These are phyloP conservation scores for Medicago truncatula DNA, from an alignment of 306 rosid species.

Conservation along the genomic window MtrunA17r5.0-ANR NC_053043.1:50488501-50489000, in stretches of 20 bases:
- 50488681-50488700: not conserved
- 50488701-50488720: not conserved
- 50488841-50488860: conserved; percentile 70
- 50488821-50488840: conserved; percentile 85
- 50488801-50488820: conserved; percentile 89
- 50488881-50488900: not conserved
- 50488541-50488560: too few relatives aligned
- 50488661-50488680: not conserved
- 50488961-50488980: conserved; percentile 76
- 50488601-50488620: not conserved
- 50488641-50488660: not conserved
- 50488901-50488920: not conserved
- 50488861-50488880: not conserved
- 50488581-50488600: not conserved
- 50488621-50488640: not conserved
- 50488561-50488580: not conserved
- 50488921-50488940: conserved; percentile 6
- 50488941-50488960: conserved; percentile 21
- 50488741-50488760: not conserved
- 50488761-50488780: conserved; percentile 54
- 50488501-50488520: not conserved
- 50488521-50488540: too few relatives aligned
- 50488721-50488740: not conserved
- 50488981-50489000: conserved; percentile 84
- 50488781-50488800: conserved; percentile 77